Evolutionary conservation across 768 basidiomycete genomes (phyloP).

Genomic region (Pholiota molesta): DNA sequence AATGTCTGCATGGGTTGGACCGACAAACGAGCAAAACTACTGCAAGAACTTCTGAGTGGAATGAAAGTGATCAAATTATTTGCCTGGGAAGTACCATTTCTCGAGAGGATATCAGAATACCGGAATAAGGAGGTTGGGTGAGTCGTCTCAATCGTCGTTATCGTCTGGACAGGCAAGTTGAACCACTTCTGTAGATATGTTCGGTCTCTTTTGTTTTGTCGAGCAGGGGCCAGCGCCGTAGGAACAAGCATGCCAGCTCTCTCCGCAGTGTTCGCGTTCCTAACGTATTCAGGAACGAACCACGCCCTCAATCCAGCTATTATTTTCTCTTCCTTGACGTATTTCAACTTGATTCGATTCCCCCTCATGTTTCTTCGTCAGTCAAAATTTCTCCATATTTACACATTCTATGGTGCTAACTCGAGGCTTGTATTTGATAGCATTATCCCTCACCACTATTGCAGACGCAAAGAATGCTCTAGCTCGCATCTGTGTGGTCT

Average conservation of each 20-base stretch:
- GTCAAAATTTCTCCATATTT: slow-evolving; percentile 21
- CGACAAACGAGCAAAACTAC: slow-evolving; percentile 85
- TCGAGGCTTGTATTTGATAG: slow-evolving; percentile 32
- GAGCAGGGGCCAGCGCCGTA: slow-evolving; percentile 66
- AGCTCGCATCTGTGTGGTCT: slow-evolving; percentile 72
- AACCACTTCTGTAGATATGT: slow-evolving; percentile 46
- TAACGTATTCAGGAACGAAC: slow-evolving; percentile 74
- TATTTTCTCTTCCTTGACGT: slow-evolving; percentile 81
- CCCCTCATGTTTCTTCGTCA: slow-evolving; percentile 74
- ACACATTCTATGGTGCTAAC: not conserved
- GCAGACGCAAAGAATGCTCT: slow-evolving; percentile 83
- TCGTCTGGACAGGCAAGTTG: not conserved
- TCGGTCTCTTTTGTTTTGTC: slow-evolving; percentile 63
- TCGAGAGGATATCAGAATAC: slow-evolving; percentile 70
- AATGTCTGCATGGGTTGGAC: slow-evolving; percentile 74
- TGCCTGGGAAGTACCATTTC: slow-evolving; percentile 85
- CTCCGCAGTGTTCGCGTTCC: slow-evolving; percentile 74
- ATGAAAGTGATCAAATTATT: slow-evolving; percentile 96
- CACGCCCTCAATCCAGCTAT: slow-evolving; percentile 62
- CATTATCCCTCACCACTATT: slow-evolving; percentile 67
- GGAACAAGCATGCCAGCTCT: slow-evolving; percentile 72
- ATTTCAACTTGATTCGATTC: slow-evolving; percentile 81
- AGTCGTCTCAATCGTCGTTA: not conserved
- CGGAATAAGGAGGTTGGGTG: slow-evolving; percentile 35
- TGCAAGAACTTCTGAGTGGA: slow-evolving; percentile 87